These are phyloP conservation scores for Saraca asoca DNA, from an alignment of 331 rosid species.

Conservation along the genomic window DNA sequence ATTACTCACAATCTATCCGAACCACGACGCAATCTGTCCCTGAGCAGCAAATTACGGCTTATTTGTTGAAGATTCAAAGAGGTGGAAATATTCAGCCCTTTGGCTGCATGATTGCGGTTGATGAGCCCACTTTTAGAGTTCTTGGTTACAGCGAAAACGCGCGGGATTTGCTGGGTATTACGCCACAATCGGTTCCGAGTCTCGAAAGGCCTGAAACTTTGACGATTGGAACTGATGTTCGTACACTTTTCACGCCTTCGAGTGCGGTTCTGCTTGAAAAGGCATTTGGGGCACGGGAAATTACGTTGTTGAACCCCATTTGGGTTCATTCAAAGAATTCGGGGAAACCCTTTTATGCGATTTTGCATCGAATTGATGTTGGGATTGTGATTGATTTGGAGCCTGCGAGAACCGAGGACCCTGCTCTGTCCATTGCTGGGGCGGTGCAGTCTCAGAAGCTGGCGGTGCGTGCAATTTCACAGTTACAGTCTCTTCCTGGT, in stretches of 20 bases:
- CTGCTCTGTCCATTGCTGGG: conserved; percentile 96
- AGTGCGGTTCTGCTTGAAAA: conserved; percentile 59
- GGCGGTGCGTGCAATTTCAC: conserved; percentile 87
- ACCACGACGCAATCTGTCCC: conserved; percentile 48
- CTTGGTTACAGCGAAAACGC: conserved; percentile 79
- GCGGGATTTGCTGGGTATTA: conserved; percentile 70
- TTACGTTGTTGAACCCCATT: conserved; percentile 77
- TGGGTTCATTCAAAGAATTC: conserved; percentile 83
- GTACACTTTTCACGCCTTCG: conserved; percentile 59
- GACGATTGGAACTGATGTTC: conserved; percentile 60
- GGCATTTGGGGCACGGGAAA: conserved; percentile 83
- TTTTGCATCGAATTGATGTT: conserved; percentile 80
- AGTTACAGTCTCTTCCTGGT: conserved; percentile 81
- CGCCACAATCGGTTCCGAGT: conserved; percentile 74
- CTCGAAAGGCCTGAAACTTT: conserved; percentile 51
- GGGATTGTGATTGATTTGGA: conserved; percentile 92
- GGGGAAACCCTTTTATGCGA: conserved; percentile 81
- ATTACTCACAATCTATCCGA: conserved; percentile 53
- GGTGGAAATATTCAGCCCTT: conserved; percentile 89
- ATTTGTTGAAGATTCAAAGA: conserved; percentile 72
- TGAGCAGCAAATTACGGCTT: conserved; percentile 77
- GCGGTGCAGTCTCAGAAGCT: conserved; percentile 96
- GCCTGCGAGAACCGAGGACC: conserved; percentile 82
- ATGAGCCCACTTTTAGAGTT: conserved; percentile 59
- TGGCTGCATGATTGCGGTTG: conserved; percentile 77